Evolutionary conservation across 768 basidiomycete species (phyloP).

Genomic region (Tulasnella sp.): DNA sequence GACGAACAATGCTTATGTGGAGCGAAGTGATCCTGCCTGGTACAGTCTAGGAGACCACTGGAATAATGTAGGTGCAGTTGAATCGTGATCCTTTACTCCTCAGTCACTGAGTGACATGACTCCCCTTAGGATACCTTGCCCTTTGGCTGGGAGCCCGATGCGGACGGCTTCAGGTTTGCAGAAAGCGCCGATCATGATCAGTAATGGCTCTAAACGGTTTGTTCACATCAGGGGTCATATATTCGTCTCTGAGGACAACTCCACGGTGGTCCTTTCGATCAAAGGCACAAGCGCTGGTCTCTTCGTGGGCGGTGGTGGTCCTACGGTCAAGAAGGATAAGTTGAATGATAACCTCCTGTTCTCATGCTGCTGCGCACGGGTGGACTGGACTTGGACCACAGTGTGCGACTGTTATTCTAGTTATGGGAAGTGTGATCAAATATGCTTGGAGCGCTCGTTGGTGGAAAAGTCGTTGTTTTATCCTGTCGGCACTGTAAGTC

Average conservation of each 20-base stretch:
- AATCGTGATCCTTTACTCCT: conserved; percentile 31
- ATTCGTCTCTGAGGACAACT: conserved; percentile 46
- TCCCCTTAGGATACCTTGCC: conserved; percentile 43
- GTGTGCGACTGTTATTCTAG: conserved; percentile 83
- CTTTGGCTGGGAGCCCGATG: conserved; percentile 82
- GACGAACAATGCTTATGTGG: conserved; percentile 69
- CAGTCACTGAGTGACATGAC: neutral
- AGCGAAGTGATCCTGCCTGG: conserved; percentile 5
- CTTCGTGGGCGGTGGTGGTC: conserved; percentile 24
- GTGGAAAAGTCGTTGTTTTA: conserved; percentile 82
- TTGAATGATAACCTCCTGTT: conserved; percentile 92
- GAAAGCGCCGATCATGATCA: too few relatives aligned
- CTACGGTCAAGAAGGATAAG: conserved; percentile 79
- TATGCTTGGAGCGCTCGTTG: conserved; percentile 70
- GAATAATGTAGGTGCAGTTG: conserved; percentile 7
- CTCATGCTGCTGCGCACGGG: conserved; percentile 88
- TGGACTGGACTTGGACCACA: conserved; percentile 88
- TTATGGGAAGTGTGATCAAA: conserved; percentile 63
- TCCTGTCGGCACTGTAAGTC: conserved; percentile 65
- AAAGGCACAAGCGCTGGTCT: conserved; percentile 59
- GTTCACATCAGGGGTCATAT: conserved; percentile 27
- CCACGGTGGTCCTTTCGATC: conserved; percentile 75
- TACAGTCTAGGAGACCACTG: conserved; percentile 10
- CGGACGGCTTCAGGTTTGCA: conserved; percentile 80
- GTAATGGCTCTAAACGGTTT: too few relatives aligned